Evolutionary conservation across 805 yeast genomes (phyloP).

Genomic region (Ogataea henricii): DNA sequence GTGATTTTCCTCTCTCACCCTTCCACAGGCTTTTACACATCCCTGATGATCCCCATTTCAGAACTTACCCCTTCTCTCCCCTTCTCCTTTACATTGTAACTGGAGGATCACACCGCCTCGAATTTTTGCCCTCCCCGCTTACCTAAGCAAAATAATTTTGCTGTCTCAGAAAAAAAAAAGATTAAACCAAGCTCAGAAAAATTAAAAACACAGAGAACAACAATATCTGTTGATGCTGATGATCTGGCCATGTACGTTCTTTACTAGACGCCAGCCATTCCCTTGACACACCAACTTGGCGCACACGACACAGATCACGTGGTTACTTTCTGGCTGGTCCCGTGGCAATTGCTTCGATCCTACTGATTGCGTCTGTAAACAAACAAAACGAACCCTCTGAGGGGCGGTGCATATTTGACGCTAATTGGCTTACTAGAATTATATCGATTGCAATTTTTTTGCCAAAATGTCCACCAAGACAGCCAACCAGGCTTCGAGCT

Average conservation of each 20-base stretch:
- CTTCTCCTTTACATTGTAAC: too few relatives aligned
- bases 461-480: slow-evolving; percentile 12
- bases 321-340: neutral
- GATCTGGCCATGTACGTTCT: neutral
- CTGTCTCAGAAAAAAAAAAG: neutral
- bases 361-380: neutral
- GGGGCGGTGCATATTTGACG: slow-evolving; percentile 4
- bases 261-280: neutral
- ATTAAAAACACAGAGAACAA: neutral
- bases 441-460: neutral
- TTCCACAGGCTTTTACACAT: too few relatives aligned
- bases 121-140: neutral
- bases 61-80: too few relatives aligned
- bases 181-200: neutral
- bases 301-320: neutral
- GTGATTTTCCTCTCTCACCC: too few relatives aligned
- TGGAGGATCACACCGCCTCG: too few relatives aligned
- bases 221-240: neutral
- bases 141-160: neutral
- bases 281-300: neutral
- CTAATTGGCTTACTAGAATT: too few relatives aligned
- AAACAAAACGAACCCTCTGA: slow-evolving; percentile 2
- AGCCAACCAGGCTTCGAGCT: slow-evolving; percentile 10
- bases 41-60: too few relatives aligned
- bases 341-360: neutral